phyloP scores from a whole-genome alignment of 2,329 filamentous ascomycete species.

The Myriosclerotinia scirpicola region DNA sequence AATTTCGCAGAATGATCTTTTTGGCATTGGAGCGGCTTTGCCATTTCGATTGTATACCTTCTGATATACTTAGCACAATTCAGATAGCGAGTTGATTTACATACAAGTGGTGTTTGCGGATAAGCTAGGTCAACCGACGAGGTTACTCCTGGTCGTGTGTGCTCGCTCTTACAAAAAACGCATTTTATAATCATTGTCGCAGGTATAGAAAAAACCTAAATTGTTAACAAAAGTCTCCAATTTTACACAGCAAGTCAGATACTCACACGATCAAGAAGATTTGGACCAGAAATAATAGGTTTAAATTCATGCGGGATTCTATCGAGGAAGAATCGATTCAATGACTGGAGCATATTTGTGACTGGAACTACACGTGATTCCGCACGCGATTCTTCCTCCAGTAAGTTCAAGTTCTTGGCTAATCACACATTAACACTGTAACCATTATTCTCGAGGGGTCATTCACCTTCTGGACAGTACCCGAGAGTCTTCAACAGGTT shows the following conservation, averaged over 20 bases:
- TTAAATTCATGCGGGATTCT: constrained; percentile 77
- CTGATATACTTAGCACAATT: constrained; percentile 38
- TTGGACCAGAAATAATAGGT: constrained; percentile 60
- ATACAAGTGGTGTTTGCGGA: constrained; percentile 48
- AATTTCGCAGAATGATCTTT: constrained; percentile 79
- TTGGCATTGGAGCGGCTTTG: constrained; percentile 52
- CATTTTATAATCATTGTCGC: constrained; percentile 77
- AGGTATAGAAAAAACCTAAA: constrained; percentile 63
- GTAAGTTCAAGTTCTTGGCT: constrained; percentile 72
- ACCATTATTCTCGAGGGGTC: neutral
- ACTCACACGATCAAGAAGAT: constrained; percentile 67
- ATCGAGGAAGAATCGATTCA: constrained; percentile 83
- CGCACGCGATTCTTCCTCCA: constrained; percentile 79
- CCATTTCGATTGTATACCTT: constrained; percentile 51
- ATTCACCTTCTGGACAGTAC: constrained; percentile 70
- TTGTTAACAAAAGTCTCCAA: constrained; percentile 33
- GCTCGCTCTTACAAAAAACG: constrained; percentile 84
- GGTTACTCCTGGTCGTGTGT: constrained; percentile 72
- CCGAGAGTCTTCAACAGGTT: constrained; percentile 91
- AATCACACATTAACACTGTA: constrained; percentile 29
- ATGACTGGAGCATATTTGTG: constrained; percentile 78
- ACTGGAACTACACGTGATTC: constrained; percentile 53
- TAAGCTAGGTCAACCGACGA: constrained; percentile 87
- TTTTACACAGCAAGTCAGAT: neutral
- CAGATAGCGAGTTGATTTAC: constrained; percentile 13